Evolutionary conservation across 176 grass and related monocot genomes (phyloP), one percentile per base, ranked within the genome.

Genomic region (Pontederia crassipes): DNA sequence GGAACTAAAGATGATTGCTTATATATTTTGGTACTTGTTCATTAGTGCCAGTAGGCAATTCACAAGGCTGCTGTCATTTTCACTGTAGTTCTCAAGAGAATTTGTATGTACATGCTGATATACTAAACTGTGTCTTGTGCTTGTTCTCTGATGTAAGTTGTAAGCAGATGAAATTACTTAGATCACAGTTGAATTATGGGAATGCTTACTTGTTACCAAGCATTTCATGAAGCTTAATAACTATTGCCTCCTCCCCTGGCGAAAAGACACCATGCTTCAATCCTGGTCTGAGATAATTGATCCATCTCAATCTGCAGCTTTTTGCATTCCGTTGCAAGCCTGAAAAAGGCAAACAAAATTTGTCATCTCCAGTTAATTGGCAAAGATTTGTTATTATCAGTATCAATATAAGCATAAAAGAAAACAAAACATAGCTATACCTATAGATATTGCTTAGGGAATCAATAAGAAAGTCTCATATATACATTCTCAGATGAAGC

Each of bases 301-400:
- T 89, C 89, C 89, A 95, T 45, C 89, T 86, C 54, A 95, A 60
- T 7, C 89, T 83, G 58, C 89, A 95, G 76, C 89, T 95, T 70
- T 95, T 95, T 56, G 85, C 89, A 48, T 89, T 95, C 70, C 89
- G 77, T 77, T 85, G 89, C 70, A 95, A 73, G 47, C 85, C 89
- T 93, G 11, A 54, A 4, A 47, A 49, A 10, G 46, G 58, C 11
- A 15, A 63, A 68, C 5, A 64, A 46, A 17, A 54, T 14, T 16
- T 54, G 24, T 50, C 15, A 50, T 29, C 47, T 18, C 49, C 12
- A 17, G 8, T 8, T 16, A 45, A 16, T 4, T 16, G 35, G 3
- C 14, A 12, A 54, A 45, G 66, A 9, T 10, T 16, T 18, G 28
- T 17, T 32, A 54, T 24, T 8, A 28, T 13, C 12, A 63, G 59